Evolutionary conservation across 139 green algal genomes (phyloP).

Genomic region (Chlamydomonas urium): DNA sequence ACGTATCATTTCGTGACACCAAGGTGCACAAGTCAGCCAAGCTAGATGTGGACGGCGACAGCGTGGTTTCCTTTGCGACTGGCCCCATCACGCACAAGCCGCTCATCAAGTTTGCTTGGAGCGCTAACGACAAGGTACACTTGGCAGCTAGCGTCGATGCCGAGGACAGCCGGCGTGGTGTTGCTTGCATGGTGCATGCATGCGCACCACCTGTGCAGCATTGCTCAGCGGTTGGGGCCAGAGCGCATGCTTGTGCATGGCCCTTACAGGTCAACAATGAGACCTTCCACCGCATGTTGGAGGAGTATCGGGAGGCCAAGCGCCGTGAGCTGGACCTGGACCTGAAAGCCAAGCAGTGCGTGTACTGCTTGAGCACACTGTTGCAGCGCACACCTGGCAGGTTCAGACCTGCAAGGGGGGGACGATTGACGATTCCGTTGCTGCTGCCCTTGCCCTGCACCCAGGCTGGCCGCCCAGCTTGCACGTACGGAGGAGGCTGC

Average conservation of each 20-base stretch:
- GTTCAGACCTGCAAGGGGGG: too few species aligned
- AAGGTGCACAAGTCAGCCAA: conserved; percentile 1
- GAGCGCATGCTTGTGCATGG: not conserved
- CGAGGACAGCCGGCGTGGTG: not conserved
- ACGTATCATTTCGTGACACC: not conserved
- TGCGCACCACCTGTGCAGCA: too few species aligned
- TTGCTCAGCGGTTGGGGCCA: not conserved
- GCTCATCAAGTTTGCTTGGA: conserved; percentile 21
- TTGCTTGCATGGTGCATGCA: not conserved
- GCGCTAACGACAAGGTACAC: conserved; percentile 19
- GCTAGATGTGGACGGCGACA: conserved; percentile 11
- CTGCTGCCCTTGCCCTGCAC: not conserved
- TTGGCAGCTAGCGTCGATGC: not conserved
- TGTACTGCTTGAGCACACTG: too few species aligned
- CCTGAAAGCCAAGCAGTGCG: conserved; percentile 56
- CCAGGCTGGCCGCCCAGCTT: conserved; percentile 68
- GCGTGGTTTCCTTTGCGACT: conserved; percentile 21
- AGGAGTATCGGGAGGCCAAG: conserved; percentile 47
- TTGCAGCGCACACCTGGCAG: not conserved
- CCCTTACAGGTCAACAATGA: conserved; percentile 51
- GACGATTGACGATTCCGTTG: not conserved
- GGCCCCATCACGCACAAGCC: conserved; percentile 8
- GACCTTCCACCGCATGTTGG: conserved; percentile 47
- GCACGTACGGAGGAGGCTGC: conserved; percentile 70
- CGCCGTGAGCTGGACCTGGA: conserved; percentile 32